Evolutionary conservation across 1,139 yeast species (phyloP).

Genomic region (Suhomyces maxii): DNA sequence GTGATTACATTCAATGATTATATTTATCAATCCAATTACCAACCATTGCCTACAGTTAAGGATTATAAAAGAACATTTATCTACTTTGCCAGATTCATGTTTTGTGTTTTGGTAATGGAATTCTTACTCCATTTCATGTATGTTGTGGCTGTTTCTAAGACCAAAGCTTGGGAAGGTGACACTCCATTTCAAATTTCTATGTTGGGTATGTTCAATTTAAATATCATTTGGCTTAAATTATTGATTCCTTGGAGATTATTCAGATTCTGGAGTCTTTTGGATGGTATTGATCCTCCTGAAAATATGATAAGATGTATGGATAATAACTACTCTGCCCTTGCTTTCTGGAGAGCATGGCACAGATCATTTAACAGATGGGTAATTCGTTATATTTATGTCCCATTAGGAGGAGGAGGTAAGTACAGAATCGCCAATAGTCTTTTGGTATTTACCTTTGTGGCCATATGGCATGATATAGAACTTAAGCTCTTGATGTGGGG

Average conservation of each 20-base stretch:
- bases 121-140: conserved; percentile 81
- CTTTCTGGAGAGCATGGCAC: conserved; percentile 99
- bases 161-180: conserved; percentile 88
- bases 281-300: conserved; percentile 95
- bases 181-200: conserved; percentile 91
- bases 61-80: conserved; percentile 48
- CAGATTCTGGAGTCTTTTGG: conserved; percentile 87
- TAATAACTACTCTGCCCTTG: conserved; percentile 86
- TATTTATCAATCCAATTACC: conserved; percentile 63
- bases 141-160: conserved; percentile 87
- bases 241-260: conserved; percentile 96
- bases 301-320: conserved; percentile 97
- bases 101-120: conserved; percentile 87
- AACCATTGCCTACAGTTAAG: conserved; percentile 50
- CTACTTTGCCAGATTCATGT: conserved; percentile 66
- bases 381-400: conserved; percentile 77
- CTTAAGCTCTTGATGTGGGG: conserved; percentile 89
- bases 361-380: conserved; percentile 91
- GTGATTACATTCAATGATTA: conserved; percentile 90
- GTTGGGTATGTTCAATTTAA: conserved; percentile 89
- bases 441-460: conserved; percentile 94
- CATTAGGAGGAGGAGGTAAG: conserved; percentile 77
- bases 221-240: conserved; percentile 88
- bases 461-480: conserved; percentile 97
- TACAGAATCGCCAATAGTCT: conserved; percentile 72